These are phyloP conservation scores for Fusarium subglutinans DNA, from an alignment of 2,329 filamentous ascomycete genomes.

Conservation along the genomic window DNA sequence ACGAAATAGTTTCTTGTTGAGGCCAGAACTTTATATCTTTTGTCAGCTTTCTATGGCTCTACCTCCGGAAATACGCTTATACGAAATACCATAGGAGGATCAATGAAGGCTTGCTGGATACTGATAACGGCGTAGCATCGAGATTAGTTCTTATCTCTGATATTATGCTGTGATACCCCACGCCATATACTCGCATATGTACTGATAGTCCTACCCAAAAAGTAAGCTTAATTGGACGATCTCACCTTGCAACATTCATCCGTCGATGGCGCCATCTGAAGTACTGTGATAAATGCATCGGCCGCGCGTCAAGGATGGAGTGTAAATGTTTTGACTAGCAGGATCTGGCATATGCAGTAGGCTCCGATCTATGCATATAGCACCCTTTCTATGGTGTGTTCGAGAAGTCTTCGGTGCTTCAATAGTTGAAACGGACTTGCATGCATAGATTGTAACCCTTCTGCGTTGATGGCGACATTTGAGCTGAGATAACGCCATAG, in stretches of 20 bases:
- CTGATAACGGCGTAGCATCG: background rate
- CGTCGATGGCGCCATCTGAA: conserved; percentile 1
- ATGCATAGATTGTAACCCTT: background rate
- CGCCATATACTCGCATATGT: background rate
- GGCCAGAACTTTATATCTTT: background rate
- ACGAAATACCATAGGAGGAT: fast-evolving
- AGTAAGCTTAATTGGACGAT: background rate
- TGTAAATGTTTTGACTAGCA: background rate
- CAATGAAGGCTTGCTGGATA: fast-evolving
- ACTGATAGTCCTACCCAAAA: background rate
- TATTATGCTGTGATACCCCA: conserved; percentile 4
- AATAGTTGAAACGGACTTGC: background rate
- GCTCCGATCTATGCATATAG: background rate
- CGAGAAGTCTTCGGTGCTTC: background rate
- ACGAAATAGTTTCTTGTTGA: background rate
- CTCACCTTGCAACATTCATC: background rate
- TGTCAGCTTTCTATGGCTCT: background rate
- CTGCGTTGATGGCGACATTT: background rate
- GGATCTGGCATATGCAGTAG: conserved; percentile 14
- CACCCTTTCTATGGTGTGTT: background rate
- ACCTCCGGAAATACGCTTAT: fast-evolving
- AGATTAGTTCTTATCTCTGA: background rate
- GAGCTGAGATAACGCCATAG: background rate
- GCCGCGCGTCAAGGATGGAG: background rate
- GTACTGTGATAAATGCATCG: background rate